Evolutionary conservation across 2,329 filamentous ascomycete genomes (phyloP).

Genomic region (Elsinoe perseae): DNA sequence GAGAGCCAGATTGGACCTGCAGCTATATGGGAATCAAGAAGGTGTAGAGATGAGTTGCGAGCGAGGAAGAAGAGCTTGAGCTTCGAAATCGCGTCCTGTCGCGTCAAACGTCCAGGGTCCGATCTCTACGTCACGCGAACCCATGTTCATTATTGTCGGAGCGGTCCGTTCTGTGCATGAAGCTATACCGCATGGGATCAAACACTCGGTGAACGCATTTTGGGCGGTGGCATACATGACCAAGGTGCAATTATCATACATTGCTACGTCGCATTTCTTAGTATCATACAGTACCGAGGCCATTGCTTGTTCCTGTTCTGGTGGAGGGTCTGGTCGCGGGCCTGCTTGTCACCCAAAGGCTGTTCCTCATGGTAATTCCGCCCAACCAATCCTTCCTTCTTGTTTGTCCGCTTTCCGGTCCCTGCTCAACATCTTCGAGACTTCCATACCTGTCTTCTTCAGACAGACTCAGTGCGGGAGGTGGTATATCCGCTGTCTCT

Average conservation of each 20-base stretch:
- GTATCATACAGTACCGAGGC: not conserved
- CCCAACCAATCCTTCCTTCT: conserved; percentile 3
- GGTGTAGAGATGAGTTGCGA: not conserved
- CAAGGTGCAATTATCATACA: too few species aligned
- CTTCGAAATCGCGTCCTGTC: not conserved
- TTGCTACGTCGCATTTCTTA: too few species aligned
- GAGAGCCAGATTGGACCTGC: not conserved
- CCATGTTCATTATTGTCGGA: conserved; percentile 1
- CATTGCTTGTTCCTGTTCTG: not conserved
- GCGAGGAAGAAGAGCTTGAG: not conserved
- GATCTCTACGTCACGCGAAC: conserved; percentile 8
- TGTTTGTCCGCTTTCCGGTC: not conserved
- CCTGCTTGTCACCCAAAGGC: conserved; percentile 4
- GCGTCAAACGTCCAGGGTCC: not conserved
- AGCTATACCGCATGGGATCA: not conserved
- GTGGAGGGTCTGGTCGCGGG: not conserved
- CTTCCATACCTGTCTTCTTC: too few species aligned
- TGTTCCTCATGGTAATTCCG: conserved; percentile 7
- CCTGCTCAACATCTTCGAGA: not conserved
- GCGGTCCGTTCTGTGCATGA: conserved; percentile 3
- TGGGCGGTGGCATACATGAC: too few species aligned
- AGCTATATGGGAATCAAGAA: not conserved
- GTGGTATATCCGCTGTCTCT: too few species aligned
- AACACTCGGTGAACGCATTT: too few species aligned
- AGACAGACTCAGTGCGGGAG: too few species aligned